Percentiles rank a stretch among this genome's conserved stretches.
Evolutionary conservation across 108 stramenopile genomes (phyloP).

Genomic region (Thalassiosira profunda): DNA sequence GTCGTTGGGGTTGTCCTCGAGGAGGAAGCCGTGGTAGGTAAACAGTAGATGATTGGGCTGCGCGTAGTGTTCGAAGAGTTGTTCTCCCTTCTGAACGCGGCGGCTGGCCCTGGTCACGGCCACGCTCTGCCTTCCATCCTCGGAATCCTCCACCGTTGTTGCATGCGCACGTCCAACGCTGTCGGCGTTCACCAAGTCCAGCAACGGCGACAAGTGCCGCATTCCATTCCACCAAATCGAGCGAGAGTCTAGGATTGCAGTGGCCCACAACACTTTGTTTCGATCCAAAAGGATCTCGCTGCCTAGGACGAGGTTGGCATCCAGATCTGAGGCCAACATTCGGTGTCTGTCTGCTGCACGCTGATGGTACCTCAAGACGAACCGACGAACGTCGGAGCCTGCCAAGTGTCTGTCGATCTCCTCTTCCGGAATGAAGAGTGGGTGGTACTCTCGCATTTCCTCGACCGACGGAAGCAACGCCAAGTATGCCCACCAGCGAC

Average conservation of each 20-base stretch:
- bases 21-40: slow-evolving; percentile 72
- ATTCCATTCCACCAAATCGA: slow-evolving; percentile 82
- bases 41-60: slow-evolving; percentile 82
- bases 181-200: slow-evolving; percentile 77
- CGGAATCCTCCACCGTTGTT: slow-evolving; percentile 21
- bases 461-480: slow-evolving; percentile 56
- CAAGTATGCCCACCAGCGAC: slow-evolving; percentile 78
- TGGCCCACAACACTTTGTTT: slow-evolving; percentile 63
- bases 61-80: slow-evolving; percentile 80
- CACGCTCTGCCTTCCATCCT: too few species aligned
- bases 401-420: slow-evolving; percentile 45
- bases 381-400: slow-evolving; percentile 44
- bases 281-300: slow-evolving; percentile 52
- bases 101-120: slow-evolving; percentile 62
- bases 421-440: slow-evolving; percentile 39
- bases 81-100: slow-evolving; percentile 53
- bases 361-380: slow-evolving; percentile 23
- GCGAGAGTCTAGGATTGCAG: slow-evolving; percentile 69
- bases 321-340: slow-evolving; percentile 38
- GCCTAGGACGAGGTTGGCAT: slow-evolving; percentile 35
- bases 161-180: slow-evolving; percentile 10
- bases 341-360: slow-evolving; percentile 18
- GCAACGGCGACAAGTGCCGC: slow-evolving; percentile 80
- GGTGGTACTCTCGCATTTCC: slow-evolving; percentile 40
- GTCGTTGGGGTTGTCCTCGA: slow-evolving; percentile 57